Conservation (phyloP, 345 rosid species). For the Aquilaria malaccensis region DNA sequence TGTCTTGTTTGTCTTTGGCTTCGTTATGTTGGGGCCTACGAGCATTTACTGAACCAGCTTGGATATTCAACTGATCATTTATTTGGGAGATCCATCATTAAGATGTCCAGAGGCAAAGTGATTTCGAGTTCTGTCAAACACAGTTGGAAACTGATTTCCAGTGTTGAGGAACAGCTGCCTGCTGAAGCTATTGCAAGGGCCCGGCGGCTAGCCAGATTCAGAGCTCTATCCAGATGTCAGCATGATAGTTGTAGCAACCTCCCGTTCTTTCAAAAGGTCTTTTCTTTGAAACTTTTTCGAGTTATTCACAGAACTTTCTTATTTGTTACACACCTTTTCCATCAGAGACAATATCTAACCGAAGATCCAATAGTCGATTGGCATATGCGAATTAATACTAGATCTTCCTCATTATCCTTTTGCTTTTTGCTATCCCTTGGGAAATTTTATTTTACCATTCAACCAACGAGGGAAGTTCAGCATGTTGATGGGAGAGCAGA, state of each 20-base stretch:
- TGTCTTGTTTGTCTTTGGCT: constrained; percentile 53
- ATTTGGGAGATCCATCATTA: constrained; percentile 32
- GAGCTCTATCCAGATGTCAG: constrained; percentile 31
- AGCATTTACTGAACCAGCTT: constrained; percentile 42
- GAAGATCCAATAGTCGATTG: constrained; percentile 29
- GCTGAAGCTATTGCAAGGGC: constrained; percentile 80
- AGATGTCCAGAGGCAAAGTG: constrained; percentile 37
- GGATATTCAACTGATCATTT: constrained; percentile 45
- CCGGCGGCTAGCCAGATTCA: constrained; percentile 65
- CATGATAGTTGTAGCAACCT: constrained; percentile 22
- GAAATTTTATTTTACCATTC: constrained; percentile 37
- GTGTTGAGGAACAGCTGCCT: constrained; percentile 63
- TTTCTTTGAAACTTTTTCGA: constrained; percentile 23
- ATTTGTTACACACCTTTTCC: constrained; percentile 21
- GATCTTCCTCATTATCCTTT: constrained; percentile 23
- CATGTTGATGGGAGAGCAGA: constrained; percentile 28
- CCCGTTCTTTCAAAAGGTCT: constrained; percentile 20
- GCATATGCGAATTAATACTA: constrained; percentile 23
- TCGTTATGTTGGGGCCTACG: constrained; percentile 58
- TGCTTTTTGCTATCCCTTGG: constrained; percentile 44
- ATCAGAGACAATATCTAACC: constrained; percentile 15
- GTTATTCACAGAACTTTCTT: constrained; percentile 26
- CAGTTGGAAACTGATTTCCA: constrained; percentile 49
- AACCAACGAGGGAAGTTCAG: constrained; percentile 25
- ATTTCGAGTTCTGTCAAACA: constrained; percentile 37